Base-by-base conservation (phyloP, 192 early-diverging fungal genomes). In the Linderina pennispora region DNA sequence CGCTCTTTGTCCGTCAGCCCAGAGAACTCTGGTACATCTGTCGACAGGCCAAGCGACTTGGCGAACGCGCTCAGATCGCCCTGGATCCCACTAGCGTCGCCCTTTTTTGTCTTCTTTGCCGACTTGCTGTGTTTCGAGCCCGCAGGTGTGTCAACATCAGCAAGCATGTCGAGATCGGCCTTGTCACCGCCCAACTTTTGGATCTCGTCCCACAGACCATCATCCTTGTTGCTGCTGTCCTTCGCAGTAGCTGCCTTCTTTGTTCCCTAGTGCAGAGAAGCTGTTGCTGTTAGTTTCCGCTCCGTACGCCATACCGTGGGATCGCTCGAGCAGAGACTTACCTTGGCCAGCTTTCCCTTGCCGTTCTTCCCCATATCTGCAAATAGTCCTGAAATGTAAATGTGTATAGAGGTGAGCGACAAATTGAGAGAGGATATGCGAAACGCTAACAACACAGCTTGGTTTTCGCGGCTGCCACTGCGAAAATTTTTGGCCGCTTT, bases 131-230 rank as follows among this genome's bases (percentile, higher is more conserved):
- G 28, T n/a, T 52, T 44, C 8, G 53, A 62, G 23, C 46, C 70
- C n/a, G n/a, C n/a, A n/a, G n/a, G n/a, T 13, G 77, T 78, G 19
- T 72, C 67, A 8, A 77, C 74, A 18, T 80, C 81, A 11, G 58
- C 50, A 8, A 86, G 58, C 53, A 83, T 58, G 33, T 76, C 72
- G 43, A 82, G 47, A 39, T 86, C 83, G 13, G 57, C 61, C 48
- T 59, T 55, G 36, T 62, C 58, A 14, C 83, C 83, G 34, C 83
- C 83, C n/a, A 86, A 58, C 43, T 68, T 72, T 43, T 77, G 64
- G 47, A 86, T 86, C 68, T 86, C 81, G 17, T 58, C 58, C 53
- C 81, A 67, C 38, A 86, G 67, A 22, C 1, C 57, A 18, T 41
- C 22, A 23, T 47, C 43, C 36, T 50, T 25, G 9, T 15, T 23